These are phyloP conservation scores for Corymbia citriodora DNA, from an alignment of 441 rosid genomes.

Conservation along the genomic window DNA sequence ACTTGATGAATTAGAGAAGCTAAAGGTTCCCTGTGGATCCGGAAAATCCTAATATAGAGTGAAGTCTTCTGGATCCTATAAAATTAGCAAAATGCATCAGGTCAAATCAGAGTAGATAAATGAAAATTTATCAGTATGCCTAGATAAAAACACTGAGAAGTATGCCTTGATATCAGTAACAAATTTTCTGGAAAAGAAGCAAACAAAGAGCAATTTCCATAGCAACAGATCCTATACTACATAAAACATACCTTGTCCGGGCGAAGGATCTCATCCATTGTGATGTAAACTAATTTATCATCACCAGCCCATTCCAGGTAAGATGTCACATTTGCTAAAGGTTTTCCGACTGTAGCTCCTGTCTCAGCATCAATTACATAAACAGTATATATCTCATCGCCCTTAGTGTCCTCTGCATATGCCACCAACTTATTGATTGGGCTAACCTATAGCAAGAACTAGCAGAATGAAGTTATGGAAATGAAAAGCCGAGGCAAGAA, in stretches of 20 bases:
- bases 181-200: neutral
- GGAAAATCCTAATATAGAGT: neutral
- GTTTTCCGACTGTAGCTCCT: slow-evolving; percentile 35
- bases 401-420: slow-evolving; percentile 83
- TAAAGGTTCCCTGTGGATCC: neutral
- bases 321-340: slow-evolving; percentile 48
- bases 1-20: neutral
- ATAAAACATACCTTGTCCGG: slow-evolving; percentile 64
- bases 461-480: neutral
- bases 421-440: slow-evolving; percentile 76
- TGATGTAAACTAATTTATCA: slow-evolving; percentile 63
- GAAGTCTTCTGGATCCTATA: neutral
- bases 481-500: neutral
- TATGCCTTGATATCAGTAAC: neutral
- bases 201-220: neutral
- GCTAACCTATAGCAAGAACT: slow-evolving; percentile 38
- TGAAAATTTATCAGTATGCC: neutral
- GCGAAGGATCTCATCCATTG: slow-evolving; percentile 86
- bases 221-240: neutral
- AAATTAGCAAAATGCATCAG: neutral
- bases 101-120: neutral
- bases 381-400: slow-evolving; percentile 66
- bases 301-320: slow-evolving; percentile 76
- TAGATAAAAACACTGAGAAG: neutral
- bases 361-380: slow-evolving; percentile 67